phyloP scores from a whole-genome alignment of 163 green algal species.

The Scenedesmus sp. region DNA sequence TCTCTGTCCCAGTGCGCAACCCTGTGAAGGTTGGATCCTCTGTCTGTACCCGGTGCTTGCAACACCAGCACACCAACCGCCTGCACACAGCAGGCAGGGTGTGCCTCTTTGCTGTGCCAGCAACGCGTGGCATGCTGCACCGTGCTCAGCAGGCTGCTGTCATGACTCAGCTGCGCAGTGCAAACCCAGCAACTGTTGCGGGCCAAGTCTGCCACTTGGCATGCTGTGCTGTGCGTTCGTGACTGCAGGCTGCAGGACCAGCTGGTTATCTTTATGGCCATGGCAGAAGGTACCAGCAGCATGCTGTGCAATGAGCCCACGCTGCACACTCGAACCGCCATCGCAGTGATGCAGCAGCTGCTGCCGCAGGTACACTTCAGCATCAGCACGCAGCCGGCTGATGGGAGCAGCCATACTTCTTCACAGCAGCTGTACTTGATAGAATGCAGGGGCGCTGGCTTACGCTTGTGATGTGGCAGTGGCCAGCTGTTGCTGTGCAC shows the following conservation, averaged over 20 bases:
- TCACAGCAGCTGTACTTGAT: constrained; percentile 55
- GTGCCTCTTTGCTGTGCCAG: neutral
- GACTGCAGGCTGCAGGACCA: constrained; percentile 87
- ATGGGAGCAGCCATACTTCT: no score
- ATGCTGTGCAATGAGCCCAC: constrained; percentile 73
- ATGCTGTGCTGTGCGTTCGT: constrained; percentile 24
- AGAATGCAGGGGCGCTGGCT: constrained; percentile 44
- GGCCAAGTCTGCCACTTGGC: neutral
- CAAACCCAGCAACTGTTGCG: constrained; percentile 66
- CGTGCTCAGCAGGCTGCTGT: no score
- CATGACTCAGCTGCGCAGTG: constrained; percentile 15
- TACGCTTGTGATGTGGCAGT: neutral
- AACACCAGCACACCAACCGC: no score
- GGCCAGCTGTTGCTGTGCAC: neutral
- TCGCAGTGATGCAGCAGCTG: constrained; percentile 79
- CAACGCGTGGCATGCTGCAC: neutral
- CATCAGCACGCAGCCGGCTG: constrained; percentile 18
- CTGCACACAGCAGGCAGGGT: no score
- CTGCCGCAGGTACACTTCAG: constrained; percentile 74
- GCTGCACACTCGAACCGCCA: constrained; percentile 87
- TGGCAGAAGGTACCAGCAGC: constrained; percentile 74
- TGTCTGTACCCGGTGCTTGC: no score
- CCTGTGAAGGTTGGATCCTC: no score
- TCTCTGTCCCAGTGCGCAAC: no score
- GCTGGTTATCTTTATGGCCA: constrained; percentile 90